Base-by-base conservation (phyloP, 768 basidiomycete genomes). In the Tulasnella calospora region DNA sequence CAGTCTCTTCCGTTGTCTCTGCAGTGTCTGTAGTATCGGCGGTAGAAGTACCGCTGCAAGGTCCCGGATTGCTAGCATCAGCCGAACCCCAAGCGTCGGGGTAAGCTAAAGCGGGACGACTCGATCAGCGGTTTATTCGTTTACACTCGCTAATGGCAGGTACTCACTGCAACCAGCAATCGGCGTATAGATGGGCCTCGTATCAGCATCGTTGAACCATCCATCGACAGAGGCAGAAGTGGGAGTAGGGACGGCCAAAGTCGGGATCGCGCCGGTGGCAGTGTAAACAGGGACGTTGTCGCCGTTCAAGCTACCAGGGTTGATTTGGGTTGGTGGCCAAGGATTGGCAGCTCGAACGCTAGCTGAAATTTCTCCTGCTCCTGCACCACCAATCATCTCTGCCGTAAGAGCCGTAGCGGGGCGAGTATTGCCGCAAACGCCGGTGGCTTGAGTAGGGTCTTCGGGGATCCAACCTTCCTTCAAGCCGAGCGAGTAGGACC, bases 401-500 rank as follows among this genome's bases (percentile, higher is more conserved):
- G 82, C 74, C 3, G 81, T 76, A 19, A 76, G 89, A 61, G 51
- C 89, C 89, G 73, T 85, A 73, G 44, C 81, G 7, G 79, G 79
- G 17, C 15, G 5, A 23, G 9, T 70, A 15, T 21, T 78, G 41
- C 82, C 82, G 84, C 97, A 99, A 57, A 84, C 85, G 27, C 96
- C 96, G 38, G 86, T 85, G 6, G 94, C 91, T 0, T 84, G 84
- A 80, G 96, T 89, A 55, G 96, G 98, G 85, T 99, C 94, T 5
- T 81, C 86, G 9, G 98, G 97, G 87, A 99, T 92, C 94, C 95
- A 99, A 13, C 95, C 96, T 47, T 98, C 86, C 81, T 94, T 86
- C 72, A 97, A 88, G 41, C 97, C 98, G 67, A 98, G 92, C 83
- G 91, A 88, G 86, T 99, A 99, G 36, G 94, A 94, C 97, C 97